Percentiles rank a stretch among this genome's conserved stretches.
These are phyloP conservation scores for Hortiboletus campestris DNA, from an alignment of 768 basidiomycete species.

Conservation along the genomic window DNA sequence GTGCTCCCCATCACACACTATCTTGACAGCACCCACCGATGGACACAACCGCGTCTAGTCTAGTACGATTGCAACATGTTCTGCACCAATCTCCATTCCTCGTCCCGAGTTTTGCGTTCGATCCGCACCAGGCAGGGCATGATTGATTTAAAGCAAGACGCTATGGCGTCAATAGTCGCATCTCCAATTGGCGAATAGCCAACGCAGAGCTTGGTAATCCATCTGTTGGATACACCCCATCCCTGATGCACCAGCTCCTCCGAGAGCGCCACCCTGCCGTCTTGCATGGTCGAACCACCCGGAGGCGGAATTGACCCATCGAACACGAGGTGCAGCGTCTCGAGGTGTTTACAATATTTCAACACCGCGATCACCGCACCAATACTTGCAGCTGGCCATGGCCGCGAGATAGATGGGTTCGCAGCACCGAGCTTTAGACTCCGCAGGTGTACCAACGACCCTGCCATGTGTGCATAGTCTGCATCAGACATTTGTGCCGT, in stretches of 20 bases:
- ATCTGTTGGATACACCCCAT: constrained; percentile 9
- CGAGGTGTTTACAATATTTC: constrained; percentile 8
- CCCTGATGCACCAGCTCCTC: not conserved
- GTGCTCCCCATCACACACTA: too few relatives aligned
- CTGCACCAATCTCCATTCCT: constrained; percentile 13
- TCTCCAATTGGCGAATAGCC: constrained; percentile 18
- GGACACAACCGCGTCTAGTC: not conserved
- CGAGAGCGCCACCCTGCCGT: not conserved
- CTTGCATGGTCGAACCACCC: not conserved
- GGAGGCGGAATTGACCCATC: constrained; percentile 10
- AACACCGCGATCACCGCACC: constrained; percentile 15
- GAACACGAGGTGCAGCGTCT: constrained; percentile 18
- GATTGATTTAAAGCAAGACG: constrained; percentile 10
- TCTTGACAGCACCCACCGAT: not conserved
- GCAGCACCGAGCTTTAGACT: constrained; percentile 16
- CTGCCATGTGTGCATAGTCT: constrained; percentile 11
- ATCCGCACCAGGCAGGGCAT: constrained; percentile 13
- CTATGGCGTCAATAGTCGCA: not conserved
- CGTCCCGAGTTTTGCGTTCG: not conserved
- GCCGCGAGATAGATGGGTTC: not conserved
- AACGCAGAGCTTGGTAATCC: constrained; percentile 10
- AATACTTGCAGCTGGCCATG: constrained; percentile 7
- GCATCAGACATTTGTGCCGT: constrained; percentile 7
- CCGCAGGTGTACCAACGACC: constrained; percentile 7
- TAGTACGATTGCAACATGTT: not conserved